A percentile compares a stretch with the other conserved stretches of the same genome.
Evolutionary conservation across 805 yeast species (phyloP).

Genomic region (Ogataea polymorpha): DNA sequence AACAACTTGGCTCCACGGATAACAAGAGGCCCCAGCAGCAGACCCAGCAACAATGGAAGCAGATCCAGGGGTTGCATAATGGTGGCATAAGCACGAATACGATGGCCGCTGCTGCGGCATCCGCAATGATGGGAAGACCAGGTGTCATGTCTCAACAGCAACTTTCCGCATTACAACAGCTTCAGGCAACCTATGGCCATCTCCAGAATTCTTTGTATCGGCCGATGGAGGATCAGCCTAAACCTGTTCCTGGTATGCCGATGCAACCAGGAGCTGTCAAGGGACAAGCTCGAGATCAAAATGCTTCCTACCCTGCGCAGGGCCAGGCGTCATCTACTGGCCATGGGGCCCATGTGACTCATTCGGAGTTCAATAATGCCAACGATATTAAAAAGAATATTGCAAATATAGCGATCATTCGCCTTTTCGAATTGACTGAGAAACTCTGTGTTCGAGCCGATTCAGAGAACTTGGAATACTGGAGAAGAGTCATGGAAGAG

Average conservation of each 20-base stretch:
- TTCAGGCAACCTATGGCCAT: conserved; percentile 31
- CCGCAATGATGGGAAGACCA: conserved; percentile 26
- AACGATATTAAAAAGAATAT: conserved; percentile 31
- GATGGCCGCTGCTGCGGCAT: conserved; percentile 27
- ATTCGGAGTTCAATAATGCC: conserved; percentile 14
- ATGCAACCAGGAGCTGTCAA: neutral
- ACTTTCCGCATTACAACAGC: conserved; percentile 25
- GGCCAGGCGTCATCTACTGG: neutral
- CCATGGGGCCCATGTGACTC: conserved; percentile 9
- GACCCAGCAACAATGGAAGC: conserved; percentile 20
- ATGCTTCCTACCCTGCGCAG: conserved; percentile 1
- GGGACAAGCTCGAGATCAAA: neutral
- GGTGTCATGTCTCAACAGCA: conserved; percentile 27
- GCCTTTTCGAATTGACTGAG: conserved; percentile 50
- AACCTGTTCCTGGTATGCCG: neutral
- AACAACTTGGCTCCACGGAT: conserved; percentile 1
- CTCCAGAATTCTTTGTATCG: conserved; percentile 24
- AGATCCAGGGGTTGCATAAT: conserved; percentile 18
- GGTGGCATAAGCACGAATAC: conserved; percentile 16
- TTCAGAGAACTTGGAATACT: conserved; percentile 42
- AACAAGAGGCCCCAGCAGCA: conserved; percentile 4
- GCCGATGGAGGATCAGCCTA: conserved; percentile 22
- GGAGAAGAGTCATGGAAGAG: conserved; percentile 48
- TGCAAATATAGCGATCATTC: conserved; percentile 49
- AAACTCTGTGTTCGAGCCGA: conserved; percentile 40